Conservation (phyloP, 139 green algal species). For the Chara braunii region DNA sequence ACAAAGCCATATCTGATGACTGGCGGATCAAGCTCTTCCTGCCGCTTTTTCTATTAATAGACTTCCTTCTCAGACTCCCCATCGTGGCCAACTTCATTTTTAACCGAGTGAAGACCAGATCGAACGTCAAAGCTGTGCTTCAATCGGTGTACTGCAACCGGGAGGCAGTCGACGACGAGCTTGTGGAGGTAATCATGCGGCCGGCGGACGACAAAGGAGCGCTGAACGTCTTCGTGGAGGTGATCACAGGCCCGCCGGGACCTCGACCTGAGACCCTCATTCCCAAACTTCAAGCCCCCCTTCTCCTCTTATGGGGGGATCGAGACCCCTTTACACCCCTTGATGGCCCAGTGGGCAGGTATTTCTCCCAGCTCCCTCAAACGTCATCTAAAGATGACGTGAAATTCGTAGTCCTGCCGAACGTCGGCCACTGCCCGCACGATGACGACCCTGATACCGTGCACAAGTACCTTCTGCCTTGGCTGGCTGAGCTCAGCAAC, state of each 20-base stretch:
- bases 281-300: slow-evolving; percentile 37
- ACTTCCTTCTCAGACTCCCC: slow-evolving; percentile 70
- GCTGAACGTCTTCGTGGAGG: slow-evolving; percentile 74
- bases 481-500: no score
- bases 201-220: slow-evolving; percentile 59
- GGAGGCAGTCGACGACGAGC: slow-evolving; percentile 70
- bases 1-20: slow-evolving; percentile 68
- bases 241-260: slow-evolving; percentile 77
- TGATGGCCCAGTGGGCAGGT: slow-evolving; percentile 79
- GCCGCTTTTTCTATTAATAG: slow-evolving; percentile 72
- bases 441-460: slow-evolving; percentile 40
- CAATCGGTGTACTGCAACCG: slow-evolving; percentile 62
- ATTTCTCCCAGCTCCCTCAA: slow-evolving; percentile 53
- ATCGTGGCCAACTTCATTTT: slow-evolving; percentile 62
- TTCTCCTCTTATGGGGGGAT: slow-evolving; percentile 84
- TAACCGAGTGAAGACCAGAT: slow-evolving; percentile 49
- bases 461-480: slow-evolving; percentile 32
- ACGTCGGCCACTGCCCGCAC: slow-evolving; percentile 63
- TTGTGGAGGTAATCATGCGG: slow-evolving; percentile 58
- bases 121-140: slow-evolving; percentile 55
- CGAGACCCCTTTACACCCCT: slow-evolving; percentile 75
- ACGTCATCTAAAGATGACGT: slow-evolving; percentile 6
- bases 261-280: slow-evolving; percentile 72
- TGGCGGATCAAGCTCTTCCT: slow-evolving; percentile 69
- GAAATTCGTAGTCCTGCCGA: slow-evolving; percentile 38